Base-by-base conservation (phyloP, 176 grass and related monocot species). In the Pontederia crassipes region DNA sequence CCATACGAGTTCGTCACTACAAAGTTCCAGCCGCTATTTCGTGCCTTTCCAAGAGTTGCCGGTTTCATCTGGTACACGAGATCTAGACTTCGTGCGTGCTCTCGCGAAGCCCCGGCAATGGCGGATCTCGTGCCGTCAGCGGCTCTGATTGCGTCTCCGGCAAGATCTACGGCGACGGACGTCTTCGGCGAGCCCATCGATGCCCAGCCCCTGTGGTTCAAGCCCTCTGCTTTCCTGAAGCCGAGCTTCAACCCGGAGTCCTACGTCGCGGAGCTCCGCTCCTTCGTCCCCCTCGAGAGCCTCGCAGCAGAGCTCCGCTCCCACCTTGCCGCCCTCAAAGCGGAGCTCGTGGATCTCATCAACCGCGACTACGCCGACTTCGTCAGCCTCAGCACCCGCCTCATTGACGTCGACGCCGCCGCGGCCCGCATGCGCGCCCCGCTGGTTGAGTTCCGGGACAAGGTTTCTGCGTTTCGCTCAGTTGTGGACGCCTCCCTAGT, bases 331-430 rank as follows among this genome's bases (percentile, higher is more conserved):
- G 72, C 65, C n/a, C 94, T 98, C 64, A 80, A 86, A 35, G 77
- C 87, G 60, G 88, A 98, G 80, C 84, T 98, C 60, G 80, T 98
- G 63, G 87, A 89, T 17, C 94, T 98, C 68, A 88, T 98, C 68
- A 98, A 98, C 72, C 84, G 82, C 52, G 84, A 98, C 81, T 98
- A 98, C 46, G 94, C 88, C 0, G 88, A 98, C 76, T 98, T 98
- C 68, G 84, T 98, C 17, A 83, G 94, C 7, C 77, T 98, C 74
- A 88, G 85, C 68, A 83, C 84, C 14, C 79, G 88, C 14, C 87
- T 98, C 47, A 81, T 83, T 64, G 88, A 87, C 56, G 94, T 90
- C 52, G 88, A 90, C 49, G 76, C 85, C 15, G 82, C 94, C 7
- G 88, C 85, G 1, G 52, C 85, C 0, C 55, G 85, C 17, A 98